These are phyloP conservation scores for Phlebiopsis flavidoalba DNA, from an alignment of 768 basidiomycete species.

Conservation along the genomic window DNA sequence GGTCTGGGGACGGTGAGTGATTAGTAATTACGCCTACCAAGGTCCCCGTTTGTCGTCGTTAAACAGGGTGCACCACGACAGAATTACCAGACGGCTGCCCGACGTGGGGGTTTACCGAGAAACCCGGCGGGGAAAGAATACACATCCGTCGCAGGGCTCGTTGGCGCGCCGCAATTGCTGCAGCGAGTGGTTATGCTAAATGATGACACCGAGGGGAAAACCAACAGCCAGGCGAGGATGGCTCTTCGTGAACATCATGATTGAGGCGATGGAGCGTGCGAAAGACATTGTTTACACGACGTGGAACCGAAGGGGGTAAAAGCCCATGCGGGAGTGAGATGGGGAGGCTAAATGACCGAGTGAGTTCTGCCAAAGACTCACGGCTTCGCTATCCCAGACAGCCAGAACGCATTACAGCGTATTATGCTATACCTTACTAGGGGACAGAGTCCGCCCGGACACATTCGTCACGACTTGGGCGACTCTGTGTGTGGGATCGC, in stretches of 20 bases:
- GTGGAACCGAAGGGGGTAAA: not conserved
- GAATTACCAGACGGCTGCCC: conserved; percentile 39
- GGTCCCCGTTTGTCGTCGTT: too few species aligned
- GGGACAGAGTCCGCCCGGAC: not conserved
- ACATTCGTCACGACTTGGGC: not conserved
- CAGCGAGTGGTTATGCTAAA: not conserved
- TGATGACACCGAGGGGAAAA: not conserved
- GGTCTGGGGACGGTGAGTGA: too few species aligned
- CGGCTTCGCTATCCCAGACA: not conserved
- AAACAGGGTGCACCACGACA: too few species aligned
- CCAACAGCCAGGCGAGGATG: not conserved
- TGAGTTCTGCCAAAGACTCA: not conserved
- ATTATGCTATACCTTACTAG: not conserved
- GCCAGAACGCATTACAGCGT: not conserved
- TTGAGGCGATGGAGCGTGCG: not conserved
- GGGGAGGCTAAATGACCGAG: too few species aligned
- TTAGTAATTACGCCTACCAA: conserved; percentile 13
- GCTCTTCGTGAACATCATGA: not conserved
- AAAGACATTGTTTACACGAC: too few species aligned
- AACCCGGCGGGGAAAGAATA: conserved; percentile 43
- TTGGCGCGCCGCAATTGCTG: not conserved
- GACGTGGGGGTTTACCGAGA: conserved; percentile 37
- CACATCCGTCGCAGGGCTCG: conserved; percentile 37
- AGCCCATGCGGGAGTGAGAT: not conserved
- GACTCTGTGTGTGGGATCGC: not conserved